Percentiles rank a stretch among this genome's conserved stretches.
These are phyloP conservation scores for Neofusicoccum parvum DNA, from an alignment of 2,329 filamentous ascomycete genomes.

Conservation along the genomic window DNA sequence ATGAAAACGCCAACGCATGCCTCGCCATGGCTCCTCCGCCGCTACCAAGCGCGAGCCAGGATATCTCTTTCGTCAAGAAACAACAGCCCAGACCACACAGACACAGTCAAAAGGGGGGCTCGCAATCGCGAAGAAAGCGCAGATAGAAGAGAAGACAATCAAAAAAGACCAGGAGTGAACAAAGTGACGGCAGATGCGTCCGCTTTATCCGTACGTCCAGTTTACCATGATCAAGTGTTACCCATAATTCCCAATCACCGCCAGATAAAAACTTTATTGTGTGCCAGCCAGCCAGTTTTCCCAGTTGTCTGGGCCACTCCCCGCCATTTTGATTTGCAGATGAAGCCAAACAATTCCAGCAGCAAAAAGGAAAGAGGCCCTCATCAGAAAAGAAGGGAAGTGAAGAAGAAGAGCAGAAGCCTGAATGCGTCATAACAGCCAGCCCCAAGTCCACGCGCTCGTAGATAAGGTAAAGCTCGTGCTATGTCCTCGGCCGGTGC, in stretches of 20 bases:
- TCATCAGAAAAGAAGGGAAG: neutral
- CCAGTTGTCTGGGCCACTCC: neutral
- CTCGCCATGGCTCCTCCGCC: constrained; percentile 16
- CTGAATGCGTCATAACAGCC: constrained; percentile 3
- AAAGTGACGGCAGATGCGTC: neutral
- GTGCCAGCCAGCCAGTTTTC: constrained; percentile 9
- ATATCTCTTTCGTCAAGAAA: constrained; percentile 22
- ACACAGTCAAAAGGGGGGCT: constrained; percentile 1
- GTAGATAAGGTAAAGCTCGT: neutral
- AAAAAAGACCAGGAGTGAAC: neutral
- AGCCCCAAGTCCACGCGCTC: neutral
- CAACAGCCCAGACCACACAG: constrained; percentile 5
- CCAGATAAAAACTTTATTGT: constrained; percentile 12
- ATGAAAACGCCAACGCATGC: constrained; percentile 19
- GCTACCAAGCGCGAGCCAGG: constrained; percentile 20
- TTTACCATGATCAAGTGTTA: neutral
- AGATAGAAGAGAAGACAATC: constrained; percentile 2
- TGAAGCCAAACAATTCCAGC: constrained; percentile 9
- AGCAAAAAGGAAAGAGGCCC: neutral
- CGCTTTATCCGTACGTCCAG: constrained; percentile 1
- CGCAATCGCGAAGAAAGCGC: neutral
- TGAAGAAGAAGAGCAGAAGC: neutral
- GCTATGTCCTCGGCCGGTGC: neutral
- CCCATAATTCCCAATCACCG: constrained; percentile 8
- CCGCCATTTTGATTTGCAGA: constrained; percentile 1